Evolutionary conservation across 2,329 filamentous ascomycete genomes (phyloP), one percentile per base, ranked within the genome.

Genomic region (Triangularia setosa): DNA sequence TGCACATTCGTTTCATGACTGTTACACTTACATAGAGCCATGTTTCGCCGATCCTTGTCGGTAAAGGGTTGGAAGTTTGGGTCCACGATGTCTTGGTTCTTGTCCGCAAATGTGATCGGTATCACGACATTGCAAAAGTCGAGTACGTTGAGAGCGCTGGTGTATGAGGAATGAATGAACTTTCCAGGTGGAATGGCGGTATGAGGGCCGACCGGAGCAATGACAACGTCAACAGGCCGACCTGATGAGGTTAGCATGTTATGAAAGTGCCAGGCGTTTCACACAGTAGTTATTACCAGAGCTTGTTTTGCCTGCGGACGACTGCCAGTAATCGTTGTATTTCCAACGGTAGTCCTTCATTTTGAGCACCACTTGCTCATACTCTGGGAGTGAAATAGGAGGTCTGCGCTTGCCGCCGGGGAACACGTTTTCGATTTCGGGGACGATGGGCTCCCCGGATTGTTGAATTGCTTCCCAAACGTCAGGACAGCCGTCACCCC

Each of bases 111-210:
- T 0, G 83, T 86, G 0, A 87, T 82, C 0, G 86, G 86, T 24
- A 88, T 76, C 1, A 83, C 78, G 0, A 81, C 79, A 40, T 75
- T 77, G 1, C 80, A 83, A 61, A 87, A 87, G 70, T 88, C 84
- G n/a, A 87, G 68, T 14, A 84, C 60, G 67, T 88, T 88, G 18
- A 54, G 44, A 14, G 48, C 62, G 59, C n/a, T 62, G 21, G 55
- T 60, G 55, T 66, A 66, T 27, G 48, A 60, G 40, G 25, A 55
- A 6, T n/a, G 62, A 79, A 67, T 70, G 23, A 33, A 8, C 55
- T 16, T 33, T 33, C 30, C 30, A 12, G 30, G 30, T 33, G 30
- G 11, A 16, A 33, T 33, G 30, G 30, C 63, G 2, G 60, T 60
- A n/a, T 60, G 54, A 12, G 60, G 28, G 4, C 55, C 53, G 11